Evolutionary conservation across 106 monocot species (phyloP).

Genomic region (Acorus gramineus): DNA sequence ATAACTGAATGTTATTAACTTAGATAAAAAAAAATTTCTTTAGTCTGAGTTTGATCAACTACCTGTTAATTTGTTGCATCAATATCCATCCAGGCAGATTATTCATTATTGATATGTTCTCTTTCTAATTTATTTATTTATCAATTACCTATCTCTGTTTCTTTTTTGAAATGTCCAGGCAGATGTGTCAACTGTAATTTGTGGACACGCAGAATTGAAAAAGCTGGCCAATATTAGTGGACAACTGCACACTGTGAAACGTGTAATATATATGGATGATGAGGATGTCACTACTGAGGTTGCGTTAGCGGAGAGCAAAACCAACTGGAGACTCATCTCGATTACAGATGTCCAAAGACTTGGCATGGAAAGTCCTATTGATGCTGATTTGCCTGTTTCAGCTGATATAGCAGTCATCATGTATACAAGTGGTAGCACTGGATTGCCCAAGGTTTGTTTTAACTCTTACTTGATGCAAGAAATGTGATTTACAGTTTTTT

Average conservation of each 20-base stretch:
- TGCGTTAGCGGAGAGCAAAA: constrained; percentile 44
- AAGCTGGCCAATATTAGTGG: constrained; percentile 78
- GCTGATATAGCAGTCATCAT: constrained; percentile 93
- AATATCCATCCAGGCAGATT: no score
- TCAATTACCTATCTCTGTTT: background rate
- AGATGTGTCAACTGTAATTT: constrained; percentile 84
- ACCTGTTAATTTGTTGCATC: no score
- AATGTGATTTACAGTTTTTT: no score
- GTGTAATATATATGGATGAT: constrained; percentile 72
- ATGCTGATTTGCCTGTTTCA: constrained; percentile 52
- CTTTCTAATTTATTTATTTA: background rate
- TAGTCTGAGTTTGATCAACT: no score
- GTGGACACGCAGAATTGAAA: constrained; percentile 82
- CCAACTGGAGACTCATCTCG: constrained; percentile 47
- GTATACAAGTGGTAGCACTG: constrained; percentile 99
- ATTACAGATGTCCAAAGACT: constrained; percentile 70
- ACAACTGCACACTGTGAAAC: constrained; percentile 82
- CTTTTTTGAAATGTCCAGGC: constrained; percentile 32
- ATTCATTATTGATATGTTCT: background rate
- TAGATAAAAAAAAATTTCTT: no score
- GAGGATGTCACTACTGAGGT: constrained; percentile 50
- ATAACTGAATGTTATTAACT: no score
- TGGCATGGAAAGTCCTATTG: constrained; percentile 56
- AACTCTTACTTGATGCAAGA: background rate
- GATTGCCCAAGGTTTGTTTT: constrained; percentile 83